Evolutionary conservation across 2,329 filamentous ascomycete genomes (phyloP).

Genomic region (Aspergillus sp.): DNA sequence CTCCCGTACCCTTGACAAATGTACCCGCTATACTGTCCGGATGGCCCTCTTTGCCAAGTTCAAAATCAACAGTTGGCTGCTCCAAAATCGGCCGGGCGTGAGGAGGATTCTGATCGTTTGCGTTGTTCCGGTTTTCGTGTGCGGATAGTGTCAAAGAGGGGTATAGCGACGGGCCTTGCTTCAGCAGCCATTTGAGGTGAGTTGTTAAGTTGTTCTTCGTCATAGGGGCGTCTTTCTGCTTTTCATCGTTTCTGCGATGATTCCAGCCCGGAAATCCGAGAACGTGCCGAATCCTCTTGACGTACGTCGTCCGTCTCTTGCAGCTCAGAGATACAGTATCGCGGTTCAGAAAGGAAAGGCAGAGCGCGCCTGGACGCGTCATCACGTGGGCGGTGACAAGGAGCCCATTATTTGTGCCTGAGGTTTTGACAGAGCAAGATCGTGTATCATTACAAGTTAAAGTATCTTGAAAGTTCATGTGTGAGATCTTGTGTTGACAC

Average conservation of each 20-base stretch:
- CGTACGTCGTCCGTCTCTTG: background rate
- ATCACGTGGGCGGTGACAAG: constrained; percentile 14
- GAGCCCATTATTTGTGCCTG: background rate
- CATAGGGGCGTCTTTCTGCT: constrained; percentile 33
- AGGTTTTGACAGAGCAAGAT: background rate
- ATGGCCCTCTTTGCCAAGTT: background rate
- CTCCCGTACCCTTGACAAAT: constrained; percentile 13
- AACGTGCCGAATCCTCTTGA: background rate
- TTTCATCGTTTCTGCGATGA: constrained; percentile 18
- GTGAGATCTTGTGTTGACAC: no score
- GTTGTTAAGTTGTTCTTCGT: constrained; percentile 40
- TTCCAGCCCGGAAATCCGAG: constrained; percentile 2
- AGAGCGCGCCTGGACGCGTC: constrained; percentile 17
- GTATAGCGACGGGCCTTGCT: constrained; percentile 29
- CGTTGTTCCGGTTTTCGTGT: constrained; percentile 13
- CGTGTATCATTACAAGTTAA: no score
- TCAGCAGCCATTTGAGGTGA: constrained; percentile 42
- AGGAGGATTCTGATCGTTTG: constrained; percentile 2
- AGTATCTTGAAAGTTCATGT: no score
- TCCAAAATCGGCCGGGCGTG: constrained; percentile 2
- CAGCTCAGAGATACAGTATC: background rate
- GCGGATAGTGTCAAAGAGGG: constrained; percentile 23
- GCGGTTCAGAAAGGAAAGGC: background rate
- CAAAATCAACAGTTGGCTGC: constrained; percentile 3
- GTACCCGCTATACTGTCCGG: constrained; percentile 3